Evolutionary conservation across 2,329 filamentous ascomycete species (phyloP).

Genomic region (Hymenoscyphus salicellus): DNA sequence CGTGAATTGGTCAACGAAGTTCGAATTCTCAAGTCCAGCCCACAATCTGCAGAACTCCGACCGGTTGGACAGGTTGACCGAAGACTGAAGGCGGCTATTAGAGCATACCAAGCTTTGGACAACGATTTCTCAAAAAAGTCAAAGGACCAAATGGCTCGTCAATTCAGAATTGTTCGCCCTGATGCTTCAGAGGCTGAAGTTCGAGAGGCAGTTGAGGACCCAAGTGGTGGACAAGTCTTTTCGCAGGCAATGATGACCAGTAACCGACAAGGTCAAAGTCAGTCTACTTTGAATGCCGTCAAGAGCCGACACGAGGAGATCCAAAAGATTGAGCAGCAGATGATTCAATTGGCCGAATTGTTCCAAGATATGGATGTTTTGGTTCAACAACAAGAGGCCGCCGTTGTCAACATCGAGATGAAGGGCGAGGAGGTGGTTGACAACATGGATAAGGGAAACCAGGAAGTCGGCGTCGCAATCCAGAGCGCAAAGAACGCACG

Average conservation of each 20-base stretch:
- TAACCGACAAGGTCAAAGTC: conserved; percentile 76
- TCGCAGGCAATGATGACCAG: conserved; percentile 80
- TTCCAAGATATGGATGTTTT: conserved; percentile 87
- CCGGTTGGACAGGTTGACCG: conserved; percentile 81
- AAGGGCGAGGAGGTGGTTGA: conserved; percentile 82
- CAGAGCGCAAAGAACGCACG: conserved; percentile 69
- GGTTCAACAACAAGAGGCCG: conserved; percentile 80
- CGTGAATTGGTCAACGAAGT: conserved; percentile 75
- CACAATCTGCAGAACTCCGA: conserved; percentile 67
- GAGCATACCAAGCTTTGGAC: conserved; percentile 78
- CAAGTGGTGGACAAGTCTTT: conserved; percentile 71
- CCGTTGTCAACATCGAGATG: conserved; percentile 77
- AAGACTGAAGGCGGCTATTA: conserved; percentile 75
- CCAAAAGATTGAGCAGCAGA: conserved; percentile 86
- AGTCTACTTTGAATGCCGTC: conserved; percentile 74
- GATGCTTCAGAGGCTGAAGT: conserved; percentile 78
- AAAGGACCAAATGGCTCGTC: conserved; percentile 79
- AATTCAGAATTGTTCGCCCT: conserved; percentile 85
- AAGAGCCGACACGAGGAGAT: conserved; percentile 81
- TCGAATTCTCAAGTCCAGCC: conserved; percentile 76
- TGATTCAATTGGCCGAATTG: conserved; percentile 81
- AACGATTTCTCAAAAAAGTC: conserved; percentile 75
- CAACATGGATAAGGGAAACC: conserved; percentile 81
- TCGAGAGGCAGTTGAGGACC: conserved; percentile 69
- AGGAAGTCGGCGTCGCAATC: conserved; percentile 78